phyloP scores from a whole-genome alignment of 2,329 filamentous ascomycete genomes.

The Capronia coronata region DNA sequence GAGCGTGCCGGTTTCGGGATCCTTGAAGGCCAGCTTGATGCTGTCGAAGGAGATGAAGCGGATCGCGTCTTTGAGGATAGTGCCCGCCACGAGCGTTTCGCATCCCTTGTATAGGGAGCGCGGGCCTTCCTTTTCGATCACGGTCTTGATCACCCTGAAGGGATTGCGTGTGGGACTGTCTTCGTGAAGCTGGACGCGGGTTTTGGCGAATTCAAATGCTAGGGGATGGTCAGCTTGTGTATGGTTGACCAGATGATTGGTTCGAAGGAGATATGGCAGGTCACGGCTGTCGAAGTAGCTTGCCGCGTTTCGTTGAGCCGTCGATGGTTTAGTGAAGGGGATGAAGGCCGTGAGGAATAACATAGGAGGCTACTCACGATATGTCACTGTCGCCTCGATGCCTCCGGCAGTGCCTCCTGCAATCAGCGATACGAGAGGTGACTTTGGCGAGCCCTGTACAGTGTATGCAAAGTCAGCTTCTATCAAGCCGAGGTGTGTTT shows the following conservation, averaged over 20 bases:
- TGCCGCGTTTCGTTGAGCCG: too few species aligned
- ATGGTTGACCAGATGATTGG: neutral
- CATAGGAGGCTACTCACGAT: slow-evolving; percentile 24
- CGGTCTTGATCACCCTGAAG: slow-evolving; percentile 49
- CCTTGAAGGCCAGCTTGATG: slow-evolving; percentile 51
- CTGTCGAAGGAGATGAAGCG: slow-evolving; percentile 61
- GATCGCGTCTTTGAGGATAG: slow-evolving; percentile 58
- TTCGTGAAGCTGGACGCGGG: slow-evolving; percentile 51
- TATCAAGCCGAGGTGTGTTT: too few species aligned
- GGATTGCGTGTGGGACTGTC: slow-evolving; percentile 48
- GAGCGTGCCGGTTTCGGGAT: slow-evolving; percentile 50
- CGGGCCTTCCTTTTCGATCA: slow-evolving; percentile 52
- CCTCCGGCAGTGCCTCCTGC: slow-evolving; percentile 49
- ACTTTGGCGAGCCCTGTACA: slow-evolving; percentile 20
- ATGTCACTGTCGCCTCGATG: slow-evolving; percentile 48
- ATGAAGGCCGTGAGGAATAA: too few species aligned
- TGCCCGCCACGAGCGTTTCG: slow-evolving; percentile 54
- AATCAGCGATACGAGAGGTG: slow-evolving; percentile 43
- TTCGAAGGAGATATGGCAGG: too few species aligned
- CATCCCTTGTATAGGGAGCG: slow-evolving; percentile 58
- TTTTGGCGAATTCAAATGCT: slow-evolving; percentile 64
- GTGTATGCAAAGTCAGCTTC: too few species aligned
- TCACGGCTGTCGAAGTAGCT: too few species aligned
- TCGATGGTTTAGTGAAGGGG: too few species aligned
- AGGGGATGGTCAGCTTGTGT: neutral